Base-by-base conservation (phyloP, 177 flowering plant genomes). In the Vitis hybrid region DNA sequence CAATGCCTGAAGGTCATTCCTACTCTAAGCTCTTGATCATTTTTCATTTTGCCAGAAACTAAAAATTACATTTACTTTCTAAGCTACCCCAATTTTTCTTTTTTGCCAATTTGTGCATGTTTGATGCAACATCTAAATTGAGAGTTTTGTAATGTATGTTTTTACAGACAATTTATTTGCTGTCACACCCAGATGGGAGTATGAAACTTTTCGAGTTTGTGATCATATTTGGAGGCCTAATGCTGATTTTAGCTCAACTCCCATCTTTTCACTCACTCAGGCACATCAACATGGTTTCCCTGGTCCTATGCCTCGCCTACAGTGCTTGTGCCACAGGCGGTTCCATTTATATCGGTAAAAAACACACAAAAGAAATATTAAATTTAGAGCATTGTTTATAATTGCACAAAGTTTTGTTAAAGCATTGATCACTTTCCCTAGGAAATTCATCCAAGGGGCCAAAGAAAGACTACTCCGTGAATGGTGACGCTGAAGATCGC, bases 201-300 rank as follows among this genome's bases (percentile, higher is more conserved):
- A 85, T 91, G 95, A 83, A 94, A 82, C 82, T 92, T 1, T 92
- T 81, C 73, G 80, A 86, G 54, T 94, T 94, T 67, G 81, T 93
- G 16, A 77, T 84, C 2, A 86, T 93, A 74, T 91, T 90, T 67
- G 99, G 99, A 65, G 67, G 78, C 50, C 68, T 94, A 15, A 84
- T 88, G 88, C 67, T 94, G 82, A 72, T 91, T 50, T 80, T 94
- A 66, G 97, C 92, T 50, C 97, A 94, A 75, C 67, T 94, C 72
- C 99, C 99, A 57, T 94, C 99, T 14, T 94, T 94, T 61, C 99
- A 94, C 79, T 90, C 97, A 7, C 81, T 94, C 14, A 79, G 98
- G 73, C 93, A 93, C 81, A 90, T 95, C 84, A 91, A 90, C 71
- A 71, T 91, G 73, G 50, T 95, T 18, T 91, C 99, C 18, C 63